These are phyloP conservation scores for Sporothrix schenckii DNA, from an alignment of 2,329 filamentous ascomycete genomes.

Conservation along the genomic window DNA sequence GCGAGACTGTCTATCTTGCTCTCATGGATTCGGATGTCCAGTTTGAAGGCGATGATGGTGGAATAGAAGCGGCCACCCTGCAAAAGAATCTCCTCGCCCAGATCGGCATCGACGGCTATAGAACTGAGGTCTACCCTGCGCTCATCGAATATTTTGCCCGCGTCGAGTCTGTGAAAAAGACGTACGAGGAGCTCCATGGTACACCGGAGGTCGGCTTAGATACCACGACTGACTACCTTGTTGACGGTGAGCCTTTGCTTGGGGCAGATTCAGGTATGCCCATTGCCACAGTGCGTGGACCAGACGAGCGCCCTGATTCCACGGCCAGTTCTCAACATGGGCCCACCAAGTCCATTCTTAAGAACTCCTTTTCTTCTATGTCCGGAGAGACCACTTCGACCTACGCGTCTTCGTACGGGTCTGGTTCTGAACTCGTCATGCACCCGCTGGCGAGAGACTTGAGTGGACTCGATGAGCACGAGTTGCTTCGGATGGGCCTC, in stretches of 20 bases:
- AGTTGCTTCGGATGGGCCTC: conserved; percentile 29
- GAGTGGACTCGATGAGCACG: conserved; percentile 8
- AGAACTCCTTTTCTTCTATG: conserved; percentile 26
- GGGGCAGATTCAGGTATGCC: not conserved
- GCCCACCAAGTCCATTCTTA: conserved; percentile 31
- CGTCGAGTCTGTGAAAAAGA: conserved; percentile 6
- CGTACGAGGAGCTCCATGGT: not conserved
- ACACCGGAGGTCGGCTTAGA: not conserved
- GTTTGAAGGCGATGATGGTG: not conserved
- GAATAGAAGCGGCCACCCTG: not conserved
- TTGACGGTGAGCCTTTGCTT: too few relatives aligned
- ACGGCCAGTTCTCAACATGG: not conserved
- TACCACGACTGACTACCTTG: too few relatives aligned
- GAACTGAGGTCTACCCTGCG: conserved; percentile 28
- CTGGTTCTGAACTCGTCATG: conserved; percentile 22
- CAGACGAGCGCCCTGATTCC: not conserved
- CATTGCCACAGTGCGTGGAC: not conserved
- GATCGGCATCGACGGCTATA: conserved; percentile 32
- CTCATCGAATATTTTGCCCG: conserved; percentile 29
- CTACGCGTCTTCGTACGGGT: conserved; percentile 22
- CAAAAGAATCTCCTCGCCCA: conserved; percentile 26
- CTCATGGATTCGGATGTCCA: conserved; percentile 23
- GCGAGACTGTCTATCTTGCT: conserved; percentile 29
- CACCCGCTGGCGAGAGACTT: conserved; percentile 29
- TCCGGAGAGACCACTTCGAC: conserved; percentile 28